Conservation (phyloP, 257 asterid species). For the Ajuga chamaepitys region DNA sequence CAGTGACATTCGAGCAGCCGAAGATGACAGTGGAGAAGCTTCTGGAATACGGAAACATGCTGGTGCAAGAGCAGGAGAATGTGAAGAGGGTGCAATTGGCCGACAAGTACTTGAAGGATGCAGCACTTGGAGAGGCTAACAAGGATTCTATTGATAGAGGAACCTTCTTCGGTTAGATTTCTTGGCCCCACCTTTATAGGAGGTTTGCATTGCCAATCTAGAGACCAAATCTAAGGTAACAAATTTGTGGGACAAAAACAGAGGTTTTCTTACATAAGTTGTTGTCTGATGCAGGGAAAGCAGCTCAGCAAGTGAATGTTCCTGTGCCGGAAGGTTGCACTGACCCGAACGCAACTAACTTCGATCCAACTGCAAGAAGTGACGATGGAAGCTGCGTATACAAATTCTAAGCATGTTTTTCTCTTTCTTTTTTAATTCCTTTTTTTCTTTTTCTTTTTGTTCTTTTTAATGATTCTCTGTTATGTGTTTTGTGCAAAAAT, state of each 20-base stretch:
- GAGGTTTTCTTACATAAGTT: not conserved
- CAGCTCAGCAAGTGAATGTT: constrained; percentile 28
- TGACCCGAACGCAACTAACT: constrained; percentile 29
- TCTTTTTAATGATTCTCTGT: not conserved
- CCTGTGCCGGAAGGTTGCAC: too few relatives aligned
- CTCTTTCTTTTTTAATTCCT: not conserved
- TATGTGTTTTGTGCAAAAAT: not conserved
- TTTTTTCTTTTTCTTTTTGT: not conserved
- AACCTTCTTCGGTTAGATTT: constrained; percentile 24
- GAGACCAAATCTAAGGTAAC: too few relatives aligned
- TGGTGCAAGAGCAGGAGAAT: constrained; percentile 52
- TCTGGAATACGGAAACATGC: constrained; percentile 44
- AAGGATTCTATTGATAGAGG: constrained; percentile 41
- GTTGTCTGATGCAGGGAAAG: constrained; percentile 28
- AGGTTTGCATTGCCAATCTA: not conserved
- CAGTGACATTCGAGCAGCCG: constrained; percentile 47
- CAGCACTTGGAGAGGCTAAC: constrained; percentile 68
- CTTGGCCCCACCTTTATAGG: too few relatives aligned
- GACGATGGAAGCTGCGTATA: constrained; percentile 50
- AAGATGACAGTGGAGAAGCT: constrained; percentile 48
- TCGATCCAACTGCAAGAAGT: constrained; percentile 43
- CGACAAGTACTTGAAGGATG: constrained; percentile 35
- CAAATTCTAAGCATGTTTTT: constrained; percentile 10
- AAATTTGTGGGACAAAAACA: not conserved
- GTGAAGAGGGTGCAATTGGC: constrained; percentile 62